Evolutionary conservation across 306 rosid species (phyloP).

Genomic region (Carpinus viminea): DNA sequence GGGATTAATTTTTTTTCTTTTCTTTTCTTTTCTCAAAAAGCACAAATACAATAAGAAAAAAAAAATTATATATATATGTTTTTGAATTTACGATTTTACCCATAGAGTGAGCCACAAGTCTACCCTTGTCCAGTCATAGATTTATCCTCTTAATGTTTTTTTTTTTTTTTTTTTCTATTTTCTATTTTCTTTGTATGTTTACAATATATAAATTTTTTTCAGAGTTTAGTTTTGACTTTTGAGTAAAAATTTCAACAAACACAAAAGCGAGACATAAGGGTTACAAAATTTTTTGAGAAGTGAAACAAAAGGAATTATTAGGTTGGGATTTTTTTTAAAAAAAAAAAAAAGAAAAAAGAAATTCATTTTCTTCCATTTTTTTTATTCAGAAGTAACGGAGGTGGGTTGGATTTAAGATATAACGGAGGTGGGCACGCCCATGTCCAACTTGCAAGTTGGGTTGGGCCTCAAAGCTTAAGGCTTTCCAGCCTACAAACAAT

Average conservation of each 20-base stretch:
- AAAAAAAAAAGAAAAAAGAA: no score
- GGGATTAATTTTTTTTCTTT: slow-evolving; percentile 19
- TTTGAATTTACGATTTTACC: neutral
- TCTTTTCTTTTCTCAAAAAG: neutral
- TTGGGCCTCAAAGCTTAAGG: neutral
- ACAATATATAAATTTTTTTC: no score
- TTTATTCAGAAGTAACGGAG: neutral
- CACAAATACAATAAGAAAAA: neutral
- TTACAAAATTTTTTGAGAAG: no score
- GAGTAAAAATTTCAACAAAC: neutral
- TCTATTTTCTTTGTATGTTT: no score
- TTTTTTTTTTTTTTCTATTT: no score
- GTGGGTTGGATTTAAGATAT: neutral
- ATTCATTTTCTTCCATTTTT: no score
- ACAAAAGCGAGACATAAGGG: no score
- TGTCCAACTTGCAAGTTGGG: neutral
- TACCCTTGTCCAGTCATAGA: neutral
- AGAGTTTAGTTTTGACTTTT: no score
- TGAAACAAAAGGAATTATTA: neutral
- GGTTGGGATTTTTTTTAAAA: neutral
- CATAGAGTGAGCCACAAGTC: neutral
- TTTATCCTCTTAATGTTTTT: neutral
- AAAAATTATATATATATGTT: no score
- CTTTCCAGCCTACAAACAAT: neutral
- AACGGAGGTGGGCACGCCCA: neutral